Conservation (phyloP, 768 basidiomycete species). For the Trametopsis cervina region DNA sequence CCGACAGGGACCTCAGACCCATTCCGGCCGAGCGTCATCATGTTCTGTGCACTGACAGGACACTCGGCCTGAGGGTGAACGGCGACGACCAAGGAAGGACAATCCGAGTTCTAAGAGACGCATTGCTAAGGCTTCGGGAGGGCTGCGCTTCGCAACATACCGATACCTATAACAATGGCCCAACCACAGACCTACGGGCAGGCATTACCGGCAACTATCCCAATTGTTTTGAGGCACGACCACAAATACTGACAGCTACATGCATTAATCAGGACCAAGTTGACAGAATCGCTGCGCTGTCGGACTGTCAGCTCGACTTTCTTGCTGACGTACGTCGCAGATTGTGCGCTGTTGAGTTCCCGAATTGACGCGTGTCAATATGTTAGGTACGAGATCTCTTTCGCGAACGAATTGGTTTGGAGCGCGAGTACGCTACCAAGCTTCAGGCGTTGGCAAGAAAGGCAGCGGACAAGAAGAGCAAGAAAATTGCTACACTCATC, state of each 20-base stretch:
- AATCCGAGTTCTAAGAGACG: too few relatives aligned
- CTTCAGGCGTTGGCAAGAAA: constrained; percentile 60
- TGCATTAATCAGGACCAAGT: constrained; percentile 59
- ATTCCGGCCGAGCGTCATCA: too few relatives aligned
- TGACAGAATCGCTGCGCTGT: constrained; percentile 48
- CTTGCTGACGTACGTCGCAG: constrained; percentile 49
- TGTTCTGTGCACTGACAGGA: too few relatives aligned
- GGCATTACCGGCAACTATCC: constrained; percentile 41
- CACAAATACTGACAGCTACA: constrained; percentile 7
- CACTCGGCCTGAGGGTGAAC: too few relatives aligned
- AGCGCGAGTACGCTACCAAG: constrained; percentile 74
- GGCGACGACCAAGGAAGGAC: too few relatives aligned
- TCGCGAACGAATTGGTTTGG: constrained; percentile 55
- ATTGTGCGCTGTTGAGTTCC: background rate
- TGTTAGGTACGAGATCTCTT: constrained; percentile 68
- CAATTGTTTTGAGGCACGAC: too few relatives aligned
- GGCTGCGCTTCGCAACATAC: too few relatives aligned
- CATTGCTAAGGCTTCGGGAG: too few relatives aligned
- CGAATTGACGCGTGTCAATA: background rate
- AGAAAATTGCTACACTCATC: constrained; percentile 44
- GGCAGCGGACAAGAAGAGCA: constrained; percentile 64
- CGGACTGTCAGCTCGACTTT: constrained; percentile 60
- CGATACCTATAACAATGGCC: too few relatives aligned
- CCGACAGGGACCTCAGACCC: too few relatives aligned
- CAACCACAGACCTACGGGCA: constrained; percentile 40